Conservation (phyloP, 176 grass and related monocot genomes). For the Carex parvula region DNA sequence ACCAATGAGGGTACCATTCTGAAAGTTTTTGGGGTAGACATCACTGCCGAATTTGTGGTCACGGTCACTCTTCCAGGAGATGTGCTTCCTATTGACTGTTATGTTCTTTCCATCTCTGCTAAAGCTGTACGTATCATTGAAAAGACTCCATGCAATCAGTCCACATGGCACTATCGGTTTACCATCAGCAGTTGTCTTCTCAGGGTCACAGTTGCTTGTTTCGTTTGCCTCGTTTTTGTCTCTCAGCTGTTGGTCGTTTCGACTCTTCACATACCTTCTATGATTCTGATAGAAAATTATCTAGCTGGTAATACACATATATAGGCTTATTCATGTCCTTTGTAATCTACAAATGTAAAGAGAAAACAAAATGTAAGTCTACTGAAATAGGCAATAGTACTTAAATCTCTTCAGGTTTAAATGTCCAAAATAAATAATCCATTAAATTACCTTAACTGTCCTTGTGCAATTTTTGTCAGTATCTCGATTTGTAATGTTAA, state of each 20-base stretch:
- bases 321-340: slow-evolving; percentile 83
- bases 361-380: background rate
- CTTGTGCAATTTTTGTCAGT: slow-evolving; percentile 72
- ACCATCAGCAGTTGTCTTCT: slow-evolving; percentile 49
- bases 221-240: slow-evolving; percentile 37
- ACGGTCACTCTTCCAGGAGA: slow-evolving; percentile 98
- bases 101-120: slow-evolving; percentile 40
- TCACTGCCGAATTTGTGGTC: slow-evolving; percentile 93
- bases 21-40: slow-evolving; percentile 90
- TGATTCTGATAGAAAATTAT: slow-evolving; percentile 99
- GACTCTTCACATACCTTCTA: slow-evolving; percentile 99
- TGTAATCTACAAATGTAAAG: slow-evolving; percentile 45
- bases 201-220: slow-evolving; percentile 66
- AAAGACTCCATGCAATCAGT: slow-evolving; percentile 96
- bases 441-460: slow-evolving; percentile 52
- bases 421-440: background rate
- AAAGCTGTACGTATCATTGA: slow-evolving; percentile 95
- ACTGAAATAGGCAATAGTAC: background rate
- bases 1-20: slow-evolving; percentile 70
- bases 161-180: slow-evolving; percentile 83
- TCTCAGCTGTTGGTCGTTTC: slow-evolving; percentile 76
- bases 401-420: background rate
- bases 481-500: slow-evolving; percentile 49
- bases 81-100: slow-evolving; percentile 74
- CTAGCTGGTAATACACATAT: slow-evolving; percentile 94